Conservation (phyloP, 257 asterid genomes). For the Scutellaria barbata region DNA sequence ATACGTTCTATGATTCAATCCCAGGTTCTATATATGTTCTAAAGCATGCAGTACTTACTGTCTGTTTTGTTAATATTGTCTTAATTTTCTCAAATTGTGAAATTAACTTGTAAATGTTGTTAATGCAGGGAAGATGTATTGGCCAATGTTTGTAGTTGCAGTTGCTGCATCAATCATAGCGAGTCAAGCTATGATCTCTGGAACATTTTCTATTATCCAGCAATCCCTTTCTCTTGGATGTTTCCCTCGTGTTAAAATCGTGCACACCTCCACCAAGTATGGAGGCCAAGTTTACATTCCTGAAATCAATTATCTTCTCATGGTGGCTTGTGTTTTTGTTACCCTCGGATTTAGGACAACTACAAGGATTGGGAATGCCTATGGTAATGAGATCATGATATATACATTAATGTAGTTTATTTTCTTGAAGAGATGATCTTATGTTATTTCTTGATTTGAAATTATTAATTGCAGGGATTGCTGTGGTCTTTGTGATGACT, state of each 20-base stretch:
- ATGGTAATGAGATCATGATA: slow-evolving; percentile 47
- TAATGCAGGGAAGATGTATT: slow-evolving; percentile 50
- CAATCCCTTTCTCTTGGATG: slow-evolving; percentile 67
- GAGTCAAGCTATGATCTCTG: slow-evolving; percentile 70
- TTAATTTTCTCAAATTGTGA: background rate
- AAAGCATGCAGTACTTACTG: too few species aligned
- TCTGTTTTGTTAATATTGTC: background rate
- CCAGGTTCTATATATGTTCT: slow-evolving; percentile 61
- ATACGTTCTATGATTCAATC: slow-evolving; percentile 56
- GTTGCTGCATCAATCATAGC: slow-evolving; percentile 58
- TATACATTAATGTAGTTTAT: too few species aligned
- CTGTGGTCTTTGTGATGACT: slow-evolving; percentile 64
- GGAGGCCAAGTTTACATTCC: slow-evolving; percentile 64
- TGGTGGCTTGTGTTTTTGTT: slow-evolving; percentile 56
- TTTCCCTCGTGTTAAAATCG: slow-evolving; percentile 61
- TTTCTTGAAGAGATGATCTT: too few species aligned
- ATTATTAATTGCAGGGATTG: slow-evolving; percentile 55
- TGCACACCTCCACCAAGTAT: slow-evolving; percentile 55
- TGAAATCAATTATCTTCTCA: slow-evolving; percentile 56
- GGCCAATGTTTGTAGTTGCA: slow-evolving; percentile 69
- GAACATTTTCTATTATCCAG: slow-evolving; percentile 59
- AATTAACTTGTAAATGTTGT: too few species aligned
- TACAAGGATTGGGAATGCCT: slow-evolving; percentile 55
- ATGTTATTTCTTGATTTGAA: too few species aligned
- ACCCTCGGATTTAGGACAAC: slow-evolving; percentile 55